These are phyloP conservation scores for Nissolia schottii DNA, from an alignment of 306 rosid species.

Conservation along the genomic window DNA sequence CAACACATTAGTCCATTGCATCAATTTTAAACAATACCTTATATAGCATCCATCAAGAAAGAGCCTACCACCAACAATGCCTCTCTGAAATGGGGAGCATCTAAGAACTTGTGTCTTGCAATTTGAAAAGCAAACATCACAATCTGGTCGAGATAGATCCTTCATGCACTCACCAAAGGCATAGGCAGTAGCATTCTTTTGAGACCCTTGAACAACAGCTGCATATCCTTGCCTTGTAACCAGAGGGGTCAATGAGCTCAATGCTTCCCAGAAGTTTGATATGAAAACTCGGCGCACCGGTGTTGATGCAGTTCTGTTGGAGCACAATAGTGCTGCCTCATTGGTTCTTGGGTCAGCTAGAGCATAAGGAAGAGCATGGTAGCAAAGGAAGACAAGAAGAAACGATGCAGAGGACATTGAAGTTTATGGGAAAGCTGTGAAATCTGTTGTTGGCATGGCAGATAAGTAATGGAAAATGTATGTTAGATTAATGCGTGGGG, in stretches of 20 bases:
- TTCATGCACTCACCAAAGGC: conserved; percentile 68
- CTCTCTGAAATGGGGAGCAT: conserved; percentile 59
- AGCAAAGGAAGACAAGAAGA: conserved; percentile 12
- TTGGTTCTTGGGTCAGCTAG: conserved; percentile 55
- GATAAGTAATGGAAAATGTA: not conserved
- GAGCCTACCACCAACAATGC: conserved; percentile 41
- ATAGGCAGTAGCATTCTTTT: conserved; percentile 40
- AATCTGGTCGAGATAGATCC: conserved; percentile 50
- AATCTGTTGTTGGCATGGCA: not conserved
- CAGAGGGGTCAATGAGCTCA: conserved; percentile 35
- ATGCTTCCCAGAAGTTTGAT: conserved; percentile 41
- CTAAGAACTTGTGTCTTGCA: conserved; percentile 46
- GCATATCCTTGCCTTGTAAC: conserved; percentile 37
- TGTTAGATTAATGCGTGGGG: not conserved
- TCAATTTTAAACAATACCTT: no score
- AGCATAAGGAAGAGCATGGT: not conserved
- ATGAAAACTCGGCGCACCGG: conserved; percentile 30
- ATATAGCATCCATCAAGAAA: conserved; percentile 73
- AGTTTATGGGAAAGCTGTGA: not conserved
- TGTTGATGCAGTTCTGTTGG: conserved; percentile 39
- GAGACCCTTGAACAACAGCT: conserved; percentile 40
- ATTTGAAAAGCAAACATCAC: conserved; percentile 58
- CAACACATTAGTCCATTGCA: no score
- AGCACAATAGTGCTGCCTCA: conserved; percentile 45
- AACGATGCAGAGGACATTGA: conserved; percentile 1